Evolutionary conservation across 108 stramenopile genomes (phyloP).

Genomic region (Skeletonema marinoi): DNA sequence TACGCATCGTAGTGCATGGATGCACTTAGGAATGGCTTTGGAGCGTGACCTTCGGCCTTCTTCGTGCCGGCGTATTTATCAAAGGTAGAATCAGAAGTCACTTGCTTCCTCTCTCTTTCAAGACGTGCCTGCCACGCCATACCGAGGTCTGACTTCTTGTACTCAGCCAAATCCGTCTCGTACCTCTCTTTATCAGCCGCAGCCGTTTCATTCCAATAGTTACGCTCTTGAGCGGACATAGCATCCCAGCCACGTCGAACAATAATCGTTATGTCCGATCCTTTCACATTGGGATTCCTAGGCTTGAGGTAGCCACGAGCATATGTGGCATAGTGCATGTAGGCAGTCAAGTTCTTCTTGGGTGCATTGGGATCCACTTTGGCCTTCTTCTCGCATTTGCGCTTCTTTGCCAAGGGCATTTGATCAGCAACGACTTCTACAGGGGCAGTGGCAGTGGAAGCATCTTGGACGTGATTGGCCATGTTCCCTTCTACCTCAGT

Average conservation of each 20-base stretch:
- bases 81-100: background rate
- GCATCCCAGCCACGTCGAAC: constrained; percentile 76
- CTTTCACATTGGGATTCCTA: constrained; percentile 65
- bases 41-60: constrained; percentile 49
- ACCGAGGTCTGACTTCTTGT: constrained; percentile 13
- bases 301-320: constrained; percentile 63
- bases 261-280: constrained; percentile 64
- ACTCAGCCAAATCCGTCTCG: constrained; percentile 57
- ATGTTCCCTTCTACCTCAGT: background rate
- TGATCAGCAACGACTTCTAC: background rate
- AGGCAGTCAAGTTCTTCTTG: constrained; percentile 73
- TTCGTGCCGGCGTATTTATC: background rate
- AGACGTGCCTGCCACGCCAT: too few relatives aligned
- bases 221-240: constrained; percentile 57
- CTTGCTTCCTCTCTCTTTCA: too few relatives aligned
- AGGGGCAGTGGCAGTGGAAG: background rate
- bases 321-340: constrained; percentile 75
- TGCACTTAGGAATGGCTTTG: too few relatives aligned
- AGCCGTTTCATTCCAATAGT: constrained; percentile 73
- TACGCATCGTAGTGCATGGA: too few relatives aligned
- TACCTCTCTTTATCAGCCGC: constrained; percentile 73
- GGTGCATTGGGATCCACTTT: constrained; percentile 66
- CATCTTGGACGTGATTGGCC: background rate
- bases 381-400: constrained; percentile 7
- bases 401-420: background rate